A percentile compares a stretch with the other conserved stretches of the same genome.
Conservation (phyloP, 257 asterid species). For the Solanum arcanum region DNA sequence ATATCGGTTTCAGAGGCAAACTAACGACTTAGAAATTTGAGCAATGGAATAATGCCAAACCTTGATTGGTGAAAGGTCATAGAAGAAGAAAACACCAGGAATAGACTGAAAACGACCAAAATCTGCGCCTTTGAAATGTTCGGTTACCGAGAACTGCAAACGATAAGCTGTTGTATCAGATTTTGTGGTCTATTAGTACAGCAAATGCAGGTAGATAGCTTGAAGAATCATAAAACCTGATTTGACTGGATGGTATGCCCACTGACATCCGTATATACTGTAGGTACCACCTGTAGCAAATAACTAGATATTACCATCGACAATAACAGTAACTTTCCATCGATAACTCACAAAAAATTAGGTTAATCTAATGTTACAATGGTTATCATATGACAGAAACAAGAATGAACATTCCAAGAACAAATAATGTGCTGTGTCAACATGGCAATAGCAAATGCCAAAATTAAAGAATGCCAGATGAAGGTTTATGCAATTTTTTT, state of each 20-base stretch:
- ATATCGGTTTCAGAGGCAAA: background rate
- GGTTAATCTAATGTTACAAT: too few species aligned
- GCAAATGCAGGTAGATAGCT: background rate
- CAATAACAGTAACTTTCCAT: background rate
- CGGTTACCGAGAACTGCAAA: slow-evolving; percentile 93
- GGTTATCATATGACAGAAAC: background rate
- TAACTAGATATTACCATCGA: background rate
- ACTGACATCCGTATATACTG: slow-evolving; percentile 71
- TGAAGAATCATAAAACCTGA: slow-evolving; percentile 44
- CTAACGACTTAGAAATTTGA: background rate
- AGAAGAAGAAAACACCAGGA: slow-evolving; percentile 90
- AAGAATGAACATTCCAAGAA: background rate
- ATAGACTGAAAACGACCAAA: slow-evolving; percentile 55
- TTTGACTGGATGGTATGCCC: slow-evolving; percentile 81
- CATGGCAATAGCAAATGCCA: background rate
- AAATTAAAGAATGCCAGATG: background rate
- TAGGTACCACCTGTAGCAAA: slow-evolving; percentile 86
- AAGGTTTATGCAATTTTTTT: background rate
- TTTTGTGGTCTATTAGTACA: background rate
- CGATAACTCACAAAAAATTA: background rate
- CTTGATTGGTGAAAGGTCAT: slow-evolving; percentile 97
- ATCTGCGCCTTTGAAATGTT: slow-evolving; percentile 71
- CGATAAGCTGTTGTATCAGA: slow-evolving; percentile 12
- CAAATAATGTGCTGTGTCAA: background rate
- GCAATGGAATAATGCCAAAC: slow-evolving; percentile 13